Conservation (phyloP, 2,329 filamentous ascomycete genomes). For the Trichoderma atrobrunneum region DNA sequence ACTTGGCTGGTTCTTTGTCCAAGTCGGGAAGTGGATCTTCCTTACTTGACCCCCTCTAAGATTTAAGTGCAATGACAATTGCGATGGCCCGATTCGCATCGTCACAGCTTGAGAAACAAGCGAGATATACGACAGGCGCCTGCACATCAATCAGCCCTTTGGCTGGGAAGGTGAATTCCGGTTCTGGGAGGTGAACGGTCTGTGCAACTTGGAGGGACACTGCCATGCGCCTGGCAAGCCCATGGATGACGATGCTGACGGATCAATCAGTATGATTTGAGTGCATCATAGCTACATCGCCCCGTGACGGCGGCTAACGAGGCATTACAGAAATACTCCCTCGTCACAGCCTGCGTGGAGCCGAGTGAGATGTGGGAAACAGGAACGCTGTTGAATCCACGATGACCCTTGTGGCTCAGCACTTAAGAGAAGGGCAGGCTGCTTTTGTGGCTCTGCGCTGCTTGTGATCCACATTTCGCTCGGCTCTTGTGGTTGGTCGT, state of each 20-base stretch:
- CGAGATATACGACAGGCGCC: neutral
- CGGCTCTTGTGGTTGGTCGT: neutral
- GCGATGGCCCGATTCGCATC: neutral
- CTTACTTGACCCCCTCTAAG: neutral
- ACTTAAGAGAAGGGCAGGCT: neutral
- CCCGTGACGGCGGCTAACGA: constrained; percentile 9
- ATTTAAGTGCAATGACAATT: neutral
- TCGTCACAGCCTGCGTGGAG: neutral
- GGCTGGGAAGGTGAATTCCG: neutral
- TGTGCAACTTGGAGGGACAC: neutral
- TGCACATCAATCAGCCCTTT: neutral
- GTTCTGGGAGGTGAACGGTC: neutral
- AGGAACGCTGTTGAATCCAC: neutral
- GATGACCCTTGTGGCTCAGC: constrained; percentile 14
- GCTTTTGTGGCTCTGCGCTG: constrained; percentile 4
- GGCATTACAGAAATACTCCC: neutral
- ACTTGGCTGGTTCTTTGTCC: neutral
- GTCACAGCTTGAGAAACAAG: neutral
- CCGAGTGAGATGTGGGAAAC: neutral
- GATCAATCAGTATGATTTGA: neutral
- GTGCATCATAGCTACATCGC: neutral
- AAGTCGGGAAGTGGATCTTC: neutral
- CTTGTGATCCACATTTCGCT: neutral
- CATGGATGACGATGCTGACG: constrained; percentile 8
- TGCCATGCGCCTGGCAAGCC: neutral